Percentiles rank a stretch among this genome's conserved stretches.
Conservation (phyloP, 1,284 basidiomycete genomes). For the Termitomyces sp. region DNA sequence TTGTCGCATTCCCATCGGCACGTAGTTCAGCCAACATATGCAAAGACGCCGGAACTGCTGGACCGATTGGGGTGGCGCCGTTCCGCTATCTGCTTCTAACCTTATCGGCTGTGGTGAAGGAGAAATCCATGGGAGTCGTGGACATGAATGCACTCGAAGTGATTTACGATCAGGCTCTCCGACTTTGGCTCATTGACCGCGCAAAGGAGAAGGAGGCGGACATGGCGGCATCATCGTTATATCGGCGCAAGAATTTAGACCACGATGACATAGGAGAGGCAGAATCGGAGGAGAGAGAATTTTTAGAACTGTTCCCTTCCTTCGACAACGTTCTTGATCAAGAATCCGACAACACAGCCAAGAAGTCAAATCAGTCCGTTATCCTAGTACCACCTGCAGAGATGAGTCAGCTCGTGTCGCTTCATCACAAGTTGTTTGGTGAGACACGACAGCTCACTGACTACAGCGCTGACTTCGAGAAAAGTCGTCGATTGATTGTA, state of each 20-base stretch:
- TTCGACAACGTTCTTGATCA: constrained; percentile 62
- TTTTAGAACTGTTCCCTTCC: constrained; percentile 78
- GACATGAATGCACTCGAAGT: constrained; percentile 35
- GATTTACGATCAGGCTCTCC: constrained; percentile 69
- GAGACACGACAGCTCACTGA: constrained; percentile 7
- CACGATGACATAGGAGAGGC: constrained; percentile 64
- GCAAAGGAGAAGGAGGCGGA: constrained; percentile 64
- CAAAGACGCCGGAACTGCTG: constrained; percentile 19
- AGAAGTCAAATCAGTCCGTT: constrained; percentile 11
- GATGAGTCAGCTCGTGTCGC: constrained; percentile 27
- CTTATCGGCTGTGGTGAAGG: constrained; percentile 46
- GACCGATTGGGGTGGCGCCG: constrained; percentile 21
- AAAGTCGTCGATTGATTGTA: constrained; percentile 26
- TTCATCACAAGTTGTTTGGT: constrained; percentile 35
- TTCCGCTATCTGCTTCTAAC: constrained; percentile 44
- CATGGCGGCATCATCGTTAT: constrained; percentile 71
- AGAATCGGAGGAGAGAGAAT: constrained; percentile 78
- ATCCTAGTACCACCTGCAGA: constrained; percentile 23
- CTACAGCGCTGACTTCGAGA: constrained; percentile 19
- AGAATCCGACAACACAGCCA: constrained; percentile 10
- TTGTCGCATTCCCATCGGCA: constrained; percentile 55
- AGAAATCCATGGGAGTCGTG: constrained; percentile 33
- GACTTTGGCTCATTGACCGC: constrained; percentile 82
- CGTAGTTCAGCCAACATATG: constrained; percentile 35
- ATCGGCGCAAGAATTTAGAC: constrained; percentile 63